Percentiles rank a stretch among this genome's conserved stretches.
Evolutionary conservation across 164 flowering plant genomes (phyloP).

Genomic region (Chimonanthus praecox): DNA sequence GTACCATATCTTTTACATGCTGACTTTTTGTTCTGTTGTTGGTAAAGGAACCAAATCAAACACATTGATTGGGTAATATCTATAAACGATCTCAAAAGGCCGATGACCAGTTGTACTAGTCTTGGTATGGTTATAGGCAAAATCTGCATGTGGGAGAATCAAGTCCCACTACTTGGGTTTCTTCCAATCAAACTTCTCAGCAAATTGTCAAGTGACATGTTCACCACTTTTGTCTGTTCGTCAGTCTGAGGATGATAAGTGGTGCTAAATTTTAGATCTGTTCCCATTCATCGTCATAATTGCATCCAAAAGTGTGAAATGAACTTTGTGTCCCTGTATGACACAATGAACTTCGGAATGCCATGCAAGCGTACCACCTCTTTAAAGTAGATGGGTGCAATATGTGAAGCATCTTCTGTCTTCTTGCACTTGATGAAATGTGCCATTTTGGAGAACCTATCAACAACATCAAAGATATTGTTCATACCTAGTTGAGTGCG

Average conservation of each 20-base stretch:
- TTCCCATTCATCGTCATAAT: not conserved
- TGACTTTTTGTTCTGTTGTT: too few relatives aligned
- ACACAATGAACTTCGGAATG: not conserved
- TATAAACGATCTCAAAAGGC: not conserved
- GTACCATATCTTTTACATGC: too few relatives aligned
- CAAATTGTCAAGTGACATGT: not conserved
- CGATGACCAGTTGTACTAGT: not conserved
- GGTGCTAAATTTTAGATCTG: not conserved
- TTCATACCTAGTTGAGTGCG: too few relatives aligned
- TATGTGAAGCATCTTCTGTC: not conserved
- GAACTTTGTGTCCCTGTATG: not conserved
- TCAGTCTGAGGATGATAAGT: not conserved
- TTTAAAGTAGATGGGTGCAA: not conserved
- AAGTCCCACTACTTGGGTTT: not conserved
- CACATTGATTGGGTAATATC: too few relatives aligned
- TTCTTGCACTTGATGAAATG: slow-evolving; percentile 2
- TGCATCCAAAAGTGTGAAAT: slow-evolving; percentile 1
- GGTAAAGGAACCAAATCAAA: too few relatives aligned
- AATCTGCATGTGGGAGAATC: not conserved
- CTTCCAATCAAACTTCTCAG: not conserved
- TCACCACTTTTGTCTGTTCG: not conserved
- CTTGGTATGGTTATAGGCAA: not conserved
- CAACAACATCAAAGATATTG: not conserved
- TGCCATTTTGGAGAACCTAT: slow-evolving; percentile 1
- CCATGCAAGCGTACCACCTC: slow-evolving; percentile 7